phyloP scores from a whole-genome alignment of 2,329 filamentous ascomycete species.

The Plectosphaerella sp. region DNA sequence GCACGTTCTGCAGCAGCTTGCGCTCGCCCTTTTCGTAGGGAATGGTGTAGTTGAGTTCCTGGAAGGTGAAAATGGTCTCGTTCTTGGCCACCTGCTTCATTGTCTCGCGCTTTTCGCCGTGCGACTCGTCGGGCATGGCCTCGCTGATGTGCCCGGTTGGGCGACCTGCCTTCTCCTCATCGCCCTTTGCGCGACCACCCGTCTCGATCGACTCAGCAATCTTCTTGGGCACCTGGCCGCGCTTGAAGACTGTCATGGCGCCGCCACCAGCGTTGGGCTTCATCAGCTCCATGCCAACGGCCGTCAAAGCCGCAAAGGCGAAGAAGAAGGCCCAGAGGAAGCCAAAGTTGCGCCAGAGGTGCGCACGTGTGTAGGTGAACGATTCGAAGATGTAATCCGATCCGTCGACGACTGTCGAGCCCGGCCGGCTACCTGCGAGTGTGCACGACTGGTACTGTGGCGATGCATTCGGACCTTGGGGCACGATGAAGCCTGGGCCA shows the following conservation, averaged over 20 bases:
- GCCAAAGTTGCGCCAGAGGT: constrained; percentile 58
- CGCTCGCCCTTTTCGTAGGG: constrained; percentile 58
- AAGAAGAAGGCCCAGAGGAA: constrained; percentile 45
- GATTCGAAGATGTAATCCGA: constrained; percentile 47
- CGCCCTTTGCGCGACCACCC: constrained; percentile 37
- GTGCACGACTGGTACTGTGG: constrained; percentile 55
- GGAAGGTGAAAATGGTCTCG: constrained; percentile 53
- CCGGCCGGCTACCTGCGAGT: constrained; percentile 50
- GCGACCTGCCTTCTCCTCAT: constrained; percentile 38
- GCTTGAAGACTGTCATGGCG: constrained; percentile 57
- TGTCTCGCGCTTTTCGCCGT: constrained; percentile 18
- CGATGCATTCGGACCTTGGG: constrained; percentile 37
- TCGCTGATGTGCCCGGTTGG: constrained; percentile 47
- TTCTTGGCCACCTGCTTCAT: constrained; percentile 49
- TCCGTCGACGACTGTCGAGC: constrained; percentile 47
- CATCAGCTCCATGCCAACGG: constrained; percentile 28
- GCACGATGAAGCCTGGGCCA: constrained; percentile 48
- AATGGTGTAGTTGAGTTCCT: constrained; percentile 44
- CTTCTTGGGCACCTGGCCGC: constrained; percentile 56
- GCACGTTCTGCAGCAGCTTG: constrained; percentile 68
- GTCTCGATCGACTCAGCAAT: constrained; percentile 54
- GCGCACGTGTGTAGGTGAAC: constrained; percentile 49
- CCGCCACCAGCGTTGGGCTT: constrained; percentile 58
- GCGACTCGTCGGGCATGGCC: constrained; percentile 43
- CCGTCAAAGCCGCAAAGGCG: constrained; percentile 40